These are phyloP conservation scores for Sclerotiophoma versabilis DNA, from an alignment of 2,329 filamentous ascomycete species.

Conservation along the genomic window DNA sequence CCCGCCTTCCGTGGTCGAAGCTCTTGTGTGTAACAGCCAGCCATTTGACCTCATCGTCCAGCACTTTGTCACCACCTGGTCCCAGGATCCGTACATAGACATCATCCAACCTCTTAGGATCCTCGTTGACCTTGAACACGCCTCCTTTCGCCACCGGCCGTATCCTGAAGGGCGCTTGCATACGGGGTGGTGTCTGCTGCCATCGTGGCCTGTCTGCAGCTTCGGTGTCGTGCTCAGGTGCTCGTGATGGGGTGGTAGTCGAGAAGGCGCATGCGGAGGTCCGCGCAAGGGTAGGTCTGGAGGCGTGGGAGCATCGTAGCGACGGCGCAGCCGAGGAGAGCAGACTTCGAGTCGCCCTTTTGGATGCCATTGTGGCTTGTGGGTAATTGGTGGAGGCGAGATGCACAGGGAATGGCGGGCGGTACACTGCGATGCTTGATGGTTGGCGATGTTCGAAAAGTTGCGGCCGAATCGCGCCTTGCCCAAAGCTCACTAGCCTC, in stretches of 20 bases:
- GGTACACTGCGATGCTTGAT: conserved; percentile 13
- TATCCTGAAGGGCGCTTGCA: conserved; percentile 61
- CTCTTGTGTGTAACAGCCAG: conserved; percentile 97
- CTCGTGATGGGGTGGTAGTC: conserved; percentile 30
- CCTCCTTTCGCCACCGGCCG: conserved; percentile 63
- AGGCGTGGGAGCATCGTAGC: conserved; percentile 33
- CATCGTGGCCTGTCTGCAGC: conserved; percentile 54
- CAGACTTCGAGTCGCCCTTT: conserved; percentile 50
- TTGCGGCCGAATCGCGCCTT: conserved; percentile 34
- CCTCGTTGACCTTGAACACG: conserved; percentile 75
- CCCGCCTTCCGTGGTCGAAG: conserved; percentile 92
- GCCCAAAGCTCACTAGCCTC: conserved; percentile 20
- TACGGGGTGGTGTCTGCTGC: conserved; percentile 57
- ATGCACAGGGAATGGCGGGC: conserved; percentile 19
- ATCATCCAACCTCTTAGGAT: conserved; percentile 75
- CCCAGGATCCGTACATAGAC: conserved; percentile 82
- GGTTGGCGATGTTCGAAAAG: conserved; percentile 34
- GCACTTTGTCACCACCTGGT: conserved; percentile 70
- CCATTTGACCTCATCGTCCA: conserved; percentile 96
- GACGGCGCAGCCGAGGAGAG: conserved; percentile 36
- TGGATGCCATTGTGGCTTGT: conserved; percentile 56
- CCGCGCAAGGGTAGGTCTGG: conserved; percentile 37
- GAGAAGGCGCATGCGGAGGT: conserved; percentile 49
- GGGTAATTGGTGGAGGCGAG: conserved; percentile 21
- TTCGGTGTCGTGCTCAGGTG: conserved; percentile 43